Evolutionary conservation across 768 basidiomycete species (phyloP).

Genomic region (Rhizopogon vesiculosus): DNA sequence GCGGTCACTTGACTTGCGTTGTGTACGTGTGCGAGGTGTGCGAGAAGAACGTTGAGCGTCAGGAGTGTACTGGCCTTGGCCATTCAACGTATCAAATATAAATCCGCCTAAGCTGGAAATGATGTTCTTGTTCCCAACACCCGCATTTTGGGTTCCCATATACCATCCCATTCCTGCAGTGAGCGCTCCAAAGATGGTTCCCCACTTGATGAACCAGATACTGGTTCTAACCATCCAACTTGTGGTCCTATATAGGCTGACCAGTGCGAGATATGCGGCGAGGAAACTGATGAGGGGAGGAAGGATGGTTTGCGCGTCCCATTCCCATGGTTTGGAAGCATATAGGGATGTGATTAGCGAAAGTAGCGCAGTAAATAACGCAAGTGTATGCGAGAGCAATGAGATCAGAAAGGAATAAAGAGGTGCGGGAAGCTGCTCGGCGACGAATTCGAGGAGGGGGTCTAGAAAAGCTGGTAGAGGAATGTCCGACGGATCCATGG

Average conservation of each 20-base stretch:
- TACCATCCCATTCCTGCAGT: slow-evolving; percentile 55
- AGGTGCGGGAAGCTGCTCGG: slow-evolving; percentile 50
- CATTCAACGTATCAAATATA: slow-evolving; percentile 40
- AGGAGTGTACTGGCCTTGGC: slow-evolving; percentile 27
- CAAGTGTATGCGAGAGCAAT: slow-evolving; percentile 47
- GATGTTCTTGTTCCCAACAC: slow-evolving; percentile 27
- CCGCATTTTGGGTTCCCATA: slow-evolving; percentile 35
- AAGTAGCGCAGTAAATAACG: slow-evolving; percentile 45
- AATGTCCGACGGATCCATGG: slow-evolving; percentile 20
- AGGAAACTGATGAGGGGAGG: slow-evolving; percentile 73
- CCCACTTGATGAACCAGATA: slow-evolving; percentile 78
- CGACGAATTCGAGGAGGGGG: slow-evolving; percentile 49
- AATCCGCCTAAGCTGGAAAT: slow-evolving; percentile 35
- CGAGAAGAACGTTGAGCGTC: slow-evolving; percentile 16
- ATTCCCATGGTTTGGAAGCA: slow-evolving; percentile 49
- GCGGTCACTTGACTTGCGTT: slow-evolving; percentile 11
- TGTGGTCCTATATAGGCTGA: slow-evolving; percentile 75
- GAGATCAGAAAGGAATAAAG: slow-evolving; percentile 48
- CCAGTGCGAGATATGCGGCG: slow-evolving; percentile 70
- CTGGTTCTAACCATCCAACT: slow-evolving; percentile 64
- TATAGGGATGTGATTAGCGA: slow-evolving; percentile 44
- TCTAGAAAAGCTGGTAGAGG: slow-evolving; percentile 47
- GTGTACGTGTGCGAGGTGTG: slow-evolving; percentile 9
- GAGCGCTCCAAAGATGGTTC: slow-evolving; percentile 48
- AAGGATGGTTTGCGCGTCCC: slow-evolving; percentile 63